A percentile compares a stretch with the other conserved stretches of the same genome.
phyloP scores from a whole-genome alignment of 2,329 filamentous ascomycete genomes.

The Fusarium buharicum region DNA sequence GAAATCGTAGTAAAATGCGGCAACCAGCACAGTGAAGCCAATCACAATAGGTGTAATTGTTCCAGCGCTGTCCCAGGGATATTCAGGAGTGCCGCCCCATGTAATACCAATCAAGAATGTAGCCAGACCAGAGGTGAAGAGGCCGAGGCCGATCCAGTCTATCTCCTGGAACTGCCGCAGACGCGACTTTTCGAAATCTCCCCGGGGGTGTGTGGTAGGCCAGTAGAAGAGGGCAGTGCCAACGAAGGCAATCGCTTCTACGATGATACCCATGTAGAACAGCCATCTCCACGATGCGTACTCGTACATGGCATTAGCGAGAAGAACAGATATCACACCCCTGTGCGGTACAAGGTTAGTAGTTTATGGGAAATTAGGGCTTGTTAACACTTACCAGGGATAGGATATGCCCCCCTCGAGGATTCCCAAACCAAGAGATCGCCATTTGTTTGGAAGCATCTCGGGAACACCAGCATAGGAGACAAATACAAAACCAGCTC shows the following conservation, averaged over 20 bases:
- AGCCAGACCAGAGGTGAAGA: conserved; percentile 5
- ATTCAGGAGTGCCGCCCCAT: conserved; percentile 8
- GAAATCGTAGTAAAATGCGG: conserved; percentile 20
- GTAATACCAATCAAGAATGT: conserved; percentile 15
- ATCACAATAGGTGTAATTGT: conserved; percentile 2
- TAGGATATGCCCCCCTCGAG: conserved; percentile 5
- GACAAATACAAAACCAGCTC: conserved; percentile 17
- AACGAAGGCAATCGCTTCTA: conserved; percentile 9
- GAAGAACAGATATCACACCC: conserved; percentile 1
- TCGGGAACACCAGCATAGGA: conserved; percentile 25
- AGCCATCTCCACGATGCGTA: conserved; percentile 22
- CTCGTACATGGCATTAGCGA: conserved; percentile 3
- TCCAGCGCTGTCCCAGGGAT: conserved; percentile 23
- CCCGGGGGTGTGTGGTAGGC: conserved; percentile 12
- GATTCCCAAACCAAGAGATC: conserved; percentile 17
- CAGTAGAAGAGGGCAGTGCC: conserved; percentile 24
- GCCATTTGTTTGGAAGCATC: conserved; percentile 27
- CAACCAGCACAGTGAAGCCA: background rate
- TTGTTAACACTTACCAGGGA: conserved; percentile 4
- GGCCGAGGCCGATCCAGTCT: conserved; percentile 13
- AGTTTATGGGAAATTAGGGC: fast-evolving
- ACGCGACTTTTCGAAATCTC: conserved; percentile 27
- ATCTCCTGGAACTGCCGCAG: conserved; percentile 22
- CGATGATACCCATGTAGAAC: conserved; percentile 22
- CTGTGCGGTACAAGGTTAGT: background rate